These are phyloP conservation scores for Botrytis medusae DNA, from an alignment of 2,329 filamentous ascomycete genomes.

Conservation along the genomic window DNA sequence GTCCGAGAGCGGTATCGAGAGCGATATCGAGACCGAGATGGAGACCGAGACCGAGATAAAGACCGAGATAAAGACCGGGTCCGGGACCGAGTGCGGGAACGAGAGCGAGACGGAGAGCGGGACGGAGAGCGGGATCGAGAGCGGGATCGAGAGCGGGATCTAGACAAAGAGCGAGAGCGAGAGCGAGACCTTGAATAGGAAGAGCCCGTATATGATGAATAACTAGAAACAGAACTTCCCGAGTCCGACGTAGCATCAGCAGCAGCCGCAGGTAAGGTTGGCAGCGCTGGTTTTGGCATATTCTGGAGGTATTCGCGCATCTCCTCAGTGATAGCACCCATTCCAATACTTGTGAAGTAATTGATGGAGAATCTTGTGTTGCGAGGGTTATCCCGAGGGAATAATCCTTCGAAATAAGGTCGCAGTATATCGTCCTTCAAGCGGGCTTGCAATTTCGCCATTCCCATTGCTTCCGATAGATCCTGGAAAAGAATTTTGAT, in stretches of 20 bases:
- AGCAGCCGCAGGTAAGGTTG: conserved; percentile 59
- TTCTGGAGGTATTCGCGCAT: conserved; percentile 92
- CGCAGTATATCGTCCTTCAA: conserved; percentile 77
- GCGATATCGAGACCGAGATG: conserved; percentile 23
- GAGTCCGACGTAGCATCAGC: conserved; percentile 62
- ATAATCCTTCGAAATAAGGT: conserved; percentile 78
- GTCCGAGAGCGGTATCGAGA: not conserved
- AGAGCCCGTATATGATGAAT: conserved; percentile 70
- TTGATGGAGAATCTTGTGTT: conserved; percentile 98
- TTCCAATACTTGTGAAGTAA: conserved; percentile 97
- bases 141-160: conserved; percentile 23
- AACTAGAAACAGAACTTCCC: conserved; percentile 67
- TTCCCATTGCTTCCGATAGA: conserved; percentile 80
- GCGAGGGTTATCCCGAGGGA: conserved; percentile 83
- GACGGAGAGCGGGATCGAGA: conserved; percentile 20
- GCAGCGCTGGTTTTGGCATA: conserved; percentile 78
- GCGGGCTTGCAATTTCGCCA: conserved; percentile 73
- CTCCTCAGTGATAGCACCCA: conserved; percentile 90
- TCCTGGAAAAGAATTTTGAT: conserved; percentile 98
- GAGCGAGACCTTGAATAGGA: conserved; percentile 51
- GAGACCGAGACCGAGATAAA: conserved; percentile 29
- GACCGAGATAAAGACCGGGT: conserved; percentile 19
- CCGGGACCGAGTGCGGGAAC: not conserved
- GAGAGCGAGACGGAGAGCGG: not conserved
- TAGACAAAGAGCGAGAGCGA: conserved; percentile 20